phyloP scores from a whole-genome alignment of 1,139 yeast species.

The Scheffersomyces insectosa region DNA sequence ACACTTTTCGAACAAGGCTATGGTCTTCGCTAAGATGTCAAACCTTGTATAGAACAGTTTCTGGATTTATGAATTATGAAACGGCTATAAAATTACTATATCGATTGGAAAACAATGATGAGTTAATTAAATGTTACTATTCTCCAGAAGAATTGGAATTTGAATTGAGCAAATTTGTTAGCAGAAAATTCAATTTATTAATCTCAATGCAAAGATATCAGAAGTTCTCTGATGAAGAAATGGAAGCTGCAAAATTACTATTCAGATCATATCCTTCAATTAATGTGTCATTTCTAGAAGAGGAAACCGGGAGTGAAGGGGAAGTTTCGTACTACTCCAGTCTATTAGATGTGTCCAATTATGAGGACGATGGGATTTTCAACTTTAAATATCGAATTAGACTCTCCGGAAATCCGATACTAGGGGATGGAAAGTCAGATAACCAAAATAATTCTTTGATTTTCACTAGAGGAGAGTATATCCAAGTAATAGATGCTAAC shows the following conservation, averaged over 20 bases:
- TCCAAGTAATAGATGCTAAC: conserved; percentile 85
- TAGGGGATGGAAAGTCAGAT: conserved; percentile 90
- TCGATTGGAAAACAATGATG: conserved; percentile 59
- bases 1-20: conserved; percentile 65
- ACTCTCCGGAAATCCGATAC: conserved; percentile 81
- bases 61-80: conserved; percentile 74
- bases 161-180: conserved; percentile 53
- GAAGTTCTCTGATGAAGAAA: conserved; percentile 53
- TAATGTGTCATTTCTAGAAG: conserved; percentile 59
- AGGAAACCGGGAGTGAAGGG: conserved; percentile 35
- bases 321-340: conserved; percentile 55
- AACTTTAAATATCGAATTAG: conserved; percentile 54
- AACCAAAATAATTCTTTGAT: conserved; percentile 80
- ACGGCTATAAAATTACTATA: conserved; percentile 67
- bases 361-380: conserved; percentile 38
- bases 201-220: conserved; percentile 71
- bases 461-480: conserved; percentile 81
- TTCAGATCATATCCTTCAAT: conserved; percentile 64
- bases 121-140: conserved; percentile 19
- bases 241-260: conserved; percentile 54
- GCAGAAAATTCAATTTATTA: conserved; percentile 64
- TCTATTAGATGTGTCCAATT: conserved; percentile 53
- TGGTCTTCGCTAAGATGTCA: conserved; percentile 85
- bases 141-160: conserved; percentile 32
- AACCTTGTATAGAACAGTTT: conserved; percentile 72